Evolutionary conservation across 2,329 filamentous ascomycete genomes (phyloP).

Genomic region (Beauveria asiatica): DNA sequence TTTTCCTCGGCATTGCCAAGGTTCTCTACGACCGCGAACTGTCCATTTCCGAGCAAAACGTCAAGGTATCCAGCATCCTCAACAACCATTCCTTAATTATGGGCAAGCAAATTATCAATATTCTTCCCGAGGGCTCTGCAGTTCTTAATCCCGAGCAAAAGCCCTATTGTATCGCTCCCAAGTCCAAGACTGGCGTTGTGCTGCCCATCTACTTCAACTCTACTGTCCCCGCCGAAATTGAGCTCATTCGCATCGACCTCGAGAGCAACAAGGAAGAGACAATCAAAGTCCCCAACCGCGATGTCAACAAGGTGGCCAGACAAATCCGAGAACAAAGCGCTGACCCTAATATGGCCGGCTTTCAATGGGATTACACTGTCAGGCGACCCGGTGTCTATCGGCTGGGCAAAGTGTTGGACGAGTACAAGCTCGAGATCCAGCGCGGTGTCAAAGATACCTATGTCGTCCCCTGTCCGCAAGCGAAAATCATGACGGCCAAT

Average conservation of each 20-base stretch:
- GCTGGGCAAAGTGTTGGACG: conserved; percentile 76
- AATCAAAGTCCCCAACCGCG: conserved; percentile 63
- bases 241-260: conserved; percentile 79
- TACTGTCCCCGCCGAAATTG: conserved; percentile 78
- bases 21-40: conserved; percentile 87
- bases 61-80: conserved; percentile 79
- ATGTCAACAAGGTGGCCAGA: conserved; percentile 67
- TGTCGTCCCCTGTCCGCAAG: conserved; percentile 78
- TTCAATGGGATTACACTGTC: conserved; percentile 63
- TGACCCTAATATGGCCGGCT: conserved; percentile 51
- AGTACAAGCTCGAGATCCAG: conserved; percentile 89
- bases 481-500: conserved; percentile 57
- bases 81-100: conserved; percentile 91
- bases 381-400: conserved; percentile 86
- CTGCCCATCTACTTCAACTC: conserved; percentile 91
- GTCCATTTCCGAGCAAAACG: conserved; percentile 84
- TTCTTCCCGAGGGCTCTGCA: conserved; percentile 91
- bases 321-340: conserved; percentile 57
- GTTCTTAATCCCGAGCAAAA: conserved; percentile 72
- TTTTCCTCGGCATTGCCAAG: conserved; percentile 65
- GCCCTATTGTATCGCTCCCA: conserved; percentile 72
- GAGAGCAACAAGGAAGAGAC: conserved; percentile 73
- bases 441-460: conserved; percentile 67
- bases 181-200: conserved; percentile 48
- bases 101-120: conserved; percentile 95